These are phyloP conservation scores for Phytophthora podocarpi DNA, from an alignment of 352 stramenopile genomes.

Conservation along the genomic window DNA sequence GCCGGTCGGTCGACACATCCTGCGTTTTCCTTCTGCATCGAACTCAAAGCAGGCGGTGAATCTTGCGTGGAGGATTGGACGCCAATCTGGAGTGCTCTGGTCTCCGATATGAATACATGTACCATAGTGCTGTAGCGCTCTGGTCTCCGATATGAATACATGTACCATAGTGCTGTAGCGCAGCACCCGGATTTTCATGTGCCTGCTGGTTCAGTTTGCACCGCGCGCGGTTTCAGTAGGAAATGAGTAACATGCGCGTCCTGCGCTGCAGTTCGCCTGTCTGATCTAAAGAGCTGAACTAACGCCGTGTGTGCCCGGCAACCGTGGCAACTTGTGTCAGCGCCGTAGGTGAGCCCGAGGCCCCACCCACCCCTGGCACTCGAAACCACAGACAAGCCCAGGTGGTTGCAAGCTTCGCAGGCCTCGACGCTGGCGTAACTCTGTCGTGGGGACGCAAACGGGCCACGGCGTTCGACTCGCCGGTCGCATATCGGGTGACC, in stretches of 20 bases:
- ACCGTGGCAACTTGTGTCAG: constrained; percentile 11
- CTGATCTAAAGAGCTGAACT: constrained; percentile 13
- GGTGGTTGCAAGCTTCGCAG: constrained; percentile 15
- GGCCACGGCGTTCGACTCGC: constrained; percentile 7
- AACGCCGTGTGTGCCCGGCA: constrained; percentile 9
- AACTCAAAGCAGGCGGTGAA: not conserved
- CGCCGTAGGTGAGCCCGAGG: not conserved
- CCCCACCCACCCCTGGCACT: not conserved
- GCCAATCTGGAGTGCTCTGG: too few species aligned
- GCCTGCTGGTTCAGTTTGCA: constrained; percentile 11
- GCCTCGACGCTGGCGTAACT: constrained; percentile 17
- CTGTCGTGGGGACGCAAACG: constrained; percentile 32
- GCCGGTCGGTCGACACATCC: not conserved
- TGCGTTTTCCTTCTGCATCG: not conserved
- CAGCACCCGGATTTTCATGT: constrained; percentile 1
- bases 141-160: constrained; percentile 11
- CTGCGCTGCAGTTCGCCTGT: constrained; percentile 16
- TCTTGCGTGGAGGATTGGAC: not conserved
- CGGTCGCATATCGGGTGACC: constrained; percentile 20
- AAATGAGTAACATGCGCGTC: constrained; percentile 11
- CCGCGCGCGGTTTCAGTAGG: constrained; percentile 25
- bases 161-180: not conserved
- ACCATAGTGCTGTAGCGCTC: too few species aligned
- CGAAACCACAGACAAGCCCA: constrained; percentile 21
- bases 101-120: too few species aligned